Conservation (phyloP, 202 grass and related monocot genomes). For the Zizania palustris region DNA sequence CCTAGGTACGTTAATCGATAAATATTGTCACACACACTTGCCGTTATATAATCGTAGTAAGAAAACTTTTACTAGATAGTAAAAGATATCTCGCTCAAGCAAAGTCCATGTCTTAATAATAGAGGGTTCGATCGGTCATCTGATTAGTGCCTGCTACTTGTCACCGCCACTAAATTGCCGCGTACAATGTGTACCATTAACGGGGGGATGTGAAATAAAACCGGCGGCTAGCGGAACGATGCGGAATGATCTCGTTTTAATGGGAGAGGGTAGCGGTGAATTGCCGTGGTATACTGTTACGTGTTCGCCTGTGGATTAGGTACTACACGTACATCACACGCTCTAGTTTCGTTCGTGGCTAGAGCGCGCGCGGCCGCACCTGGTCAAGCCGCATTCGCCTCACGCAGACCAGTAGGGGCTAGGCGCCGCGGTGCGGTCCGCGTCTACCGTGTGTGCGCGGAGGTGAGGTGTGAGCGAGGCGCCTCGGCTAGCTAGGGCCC, state of each 20-base stretch:
- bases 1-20: too few species aligned
- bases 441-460: neutral
- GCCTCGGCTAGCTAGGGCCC: constrained; percentile 21
- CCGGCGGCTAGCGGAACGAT: neutral
- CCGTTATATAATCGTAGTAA: neutral
- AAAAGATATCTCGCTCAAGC: neutral
- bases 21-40: too few species aligned
- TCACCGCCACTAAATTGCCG: neutral
- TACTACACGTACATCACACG: neutral
- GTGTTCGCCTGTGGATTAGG: neutral
- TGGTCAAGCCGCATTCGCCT: neutral
- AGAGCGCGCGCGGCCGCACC: neutral
- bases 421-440: neutral
- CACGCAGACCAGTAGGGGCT: neutral
- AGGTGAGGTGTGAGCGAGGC: neutral
- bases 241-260: neutral
- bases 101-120: neutral
- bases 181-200: neutral
- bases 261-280: neutral
- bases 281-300: neutral
- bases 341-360: neutral
- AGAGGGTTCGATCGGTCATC: neutral
- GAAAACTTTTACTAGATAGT: neutral
- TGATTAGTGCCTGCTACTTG: constrained; percentile 21
- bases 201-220: neutral